Evolutionary conservation across 176 grass and related monocot species (phyloP).

Genomic region (Zizania latifolia): DNA sequence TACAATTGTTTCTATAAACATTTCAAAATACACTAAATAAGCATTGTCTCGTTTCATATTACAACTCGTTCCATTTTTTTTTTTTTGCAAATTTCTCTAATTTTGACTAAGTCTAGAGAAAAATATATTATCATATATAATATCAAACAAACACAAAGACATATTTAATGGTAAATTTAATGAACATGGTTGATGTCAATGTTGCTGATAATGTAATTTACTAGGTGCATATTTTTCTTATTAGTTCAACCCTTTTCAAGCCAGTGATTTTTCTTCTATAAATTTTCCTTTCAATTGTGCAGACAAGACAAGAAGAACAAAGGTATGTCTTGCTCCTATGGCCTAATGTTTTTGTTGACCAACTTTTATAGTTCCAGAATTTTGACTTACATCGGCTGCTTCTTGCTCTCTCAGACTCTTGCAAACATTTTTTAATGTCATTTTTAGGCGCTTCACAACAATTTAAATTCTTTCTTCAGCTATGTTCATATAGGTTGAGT

Average conservation of each 20-base stretch:
- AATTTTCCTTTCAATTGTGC: slow-evolving; percentile 43
- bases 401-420: background rate
- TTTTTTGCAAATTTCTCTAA: too few relatives aligned
- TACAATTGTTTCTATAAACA: too few relatives aligned
- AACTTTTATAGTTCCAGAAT: background rate
- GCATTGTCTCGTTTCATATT: too few relatives aligned
- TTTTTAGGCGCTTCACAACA: slow-evolving; percentile 10
- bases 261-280: background rate
- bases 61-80: too few relatives aligned
- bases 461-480: too few relatives aligned
- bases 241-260: background rate
- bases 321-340: slow-evolving; percentile 40
- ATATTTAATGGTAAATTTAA: too few relatives aligned
- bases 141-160: too few relatives aligned
- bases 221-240: background rate
- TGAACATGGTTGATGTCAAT: slow-evolving; percentile 81
- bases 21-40: too few relatives aligned
- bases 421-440: background rate
- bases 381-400: background rate
- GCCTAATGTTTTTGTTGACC: background rate
- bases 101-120: too few relatives aligned
- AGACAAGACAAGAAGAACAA: slow-evolving; percentile 82
- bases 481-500: too few relatives aligned
- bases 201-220: slow-evolving; percentile 67
- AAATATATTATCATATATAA: too few relatives aligned